Conservation (phyloP, 1,284 basidiomycete genomes). For the Irpex lacteus region DNA sequence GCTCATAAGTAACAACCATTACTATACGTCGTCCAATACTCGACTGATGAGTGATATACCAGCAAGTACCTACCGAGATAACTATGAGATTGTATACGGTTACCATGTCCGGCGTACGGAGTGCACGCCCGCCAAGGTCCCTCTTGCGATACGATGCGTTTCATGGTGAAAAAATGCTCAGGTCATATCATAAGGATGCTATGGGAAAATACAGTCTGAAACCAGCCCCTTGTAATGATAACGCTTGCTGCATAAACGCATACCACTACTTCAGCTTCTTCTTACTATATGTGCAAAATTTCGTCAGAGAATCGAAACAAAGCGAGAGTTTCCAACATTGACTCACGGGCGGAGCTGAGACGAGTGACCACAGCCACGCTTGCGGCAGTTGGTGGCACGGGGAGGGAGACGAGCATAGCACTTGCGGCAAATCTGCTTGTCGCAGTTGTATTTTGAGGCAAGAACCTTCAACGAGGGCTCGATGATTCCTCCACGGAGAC, state of each 20-base stretch:
- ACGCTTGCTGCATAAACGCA: constrained; percentile 16
- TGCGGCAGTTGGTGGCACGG: constrained; percentile 98
- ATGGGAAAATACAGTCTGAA: background rate
- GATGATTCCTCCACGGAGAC: constrained; percentile 97
- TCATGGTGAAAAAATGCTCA: no score
- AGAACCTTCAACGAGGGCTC: constrained; percentile 98
- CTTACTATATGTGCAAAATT: constrained; percentile 48
- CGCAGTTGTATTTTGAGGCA: constrained; percentile 96
- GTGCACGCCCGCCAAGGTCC: no score
- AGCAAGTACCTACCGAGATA: no score
- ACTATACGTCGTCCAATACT: no score
- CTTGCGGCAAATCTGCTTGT: constrained; percentile 99
- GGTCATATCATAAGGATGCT: background rate
- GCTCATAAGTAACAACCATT: no score
- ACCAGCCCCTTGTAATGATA: constrained; percentile 1
- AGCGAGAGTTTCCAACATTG: background rate
- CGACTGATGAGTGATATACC: no score
- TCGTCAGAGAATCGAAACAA: background rate
- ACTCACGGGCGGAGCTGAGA: constrained; percentile 92
- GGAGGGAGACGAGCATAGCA: constrained; percentile 99
- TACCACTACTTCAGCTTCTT: constrained; percentile 93
- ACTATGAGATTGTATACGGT: background rate
- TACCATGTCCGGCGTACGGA: background rate
- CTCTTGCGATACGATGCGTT: no score
- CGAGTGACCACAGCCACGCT: constrained; percentile 89